These are phyloP conservation scores for Debaryomyces hansenii DNA, from an alignment of 805 yeast species.

Conservation along the genomic window DNA sequence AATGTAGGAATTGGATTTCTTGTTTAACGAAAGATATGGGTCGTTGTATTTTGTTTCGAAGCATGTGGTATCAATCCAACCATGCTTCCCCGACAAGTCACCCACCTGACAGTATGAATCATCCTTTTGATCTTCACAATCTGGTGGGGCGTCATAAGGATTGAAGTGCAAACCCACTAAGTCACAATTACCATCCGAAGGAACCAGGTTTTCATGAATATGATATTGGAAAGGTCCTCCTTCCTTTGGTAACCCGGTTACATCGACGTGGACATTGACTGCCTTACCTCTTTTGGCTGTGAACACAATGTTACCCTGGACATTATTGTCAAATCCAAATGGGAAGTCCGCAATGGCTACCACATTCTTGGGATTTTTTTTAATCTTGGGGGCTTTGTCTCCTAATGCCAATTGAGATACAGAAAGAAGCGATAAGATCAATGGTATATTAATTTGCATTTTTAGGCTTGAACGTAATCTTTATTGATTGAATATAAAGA, in stretches of 20 bases:
- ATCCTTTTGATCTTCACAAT: slow-evolving; percentile 50
- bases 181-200: slow-evolving; percentile 49
- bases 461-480: neutral
- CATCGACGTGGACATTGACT: slow-evolving; percentile 67
- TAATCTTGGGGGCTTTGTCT: slow-evolving; percentile 50
- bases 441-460: slow-evolving; percentile 4
- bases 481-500: neutral
- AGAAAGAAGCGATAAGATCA: slow-evolving; percentile 4
- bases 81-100: slow-evolving; percentile 78
- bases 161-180: slow-evolving; percentile 60
- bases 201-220: slow-evolving; percentile 60
- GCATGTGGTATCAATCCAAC: slow-evolving; percentile 68
- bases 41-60: slow-evolving; percentile 64
- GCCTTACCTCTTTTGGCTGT: slow-evolving; percentile 55
- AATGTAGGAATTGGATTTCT: slow-evolving; percentile 54
- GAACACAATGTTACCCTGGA: slow-evolving; percentile 58
- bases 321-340: slow-evolving; percentile 37
- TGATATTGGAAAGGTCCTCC: slow-evolving; percentile 74
- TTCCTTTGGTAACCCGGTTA: slow-evolving; percentile 64
- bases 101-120: slow-evolving; percentile 69
- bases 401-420: slow-evolving; percentile 18
- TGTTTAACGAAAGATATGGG: slow-evolving; percentile 63
- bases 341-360: slow-evolving; percentile 61
- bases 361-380: slow-evolving; percentile 49
- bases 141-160: slow-evolving; percentile 57